Evolutionary conservation across 2,329 filamentous ascomycete species (phyloP).

Genomic region (Monilinia vaccinii-corymbosi): DNA sequence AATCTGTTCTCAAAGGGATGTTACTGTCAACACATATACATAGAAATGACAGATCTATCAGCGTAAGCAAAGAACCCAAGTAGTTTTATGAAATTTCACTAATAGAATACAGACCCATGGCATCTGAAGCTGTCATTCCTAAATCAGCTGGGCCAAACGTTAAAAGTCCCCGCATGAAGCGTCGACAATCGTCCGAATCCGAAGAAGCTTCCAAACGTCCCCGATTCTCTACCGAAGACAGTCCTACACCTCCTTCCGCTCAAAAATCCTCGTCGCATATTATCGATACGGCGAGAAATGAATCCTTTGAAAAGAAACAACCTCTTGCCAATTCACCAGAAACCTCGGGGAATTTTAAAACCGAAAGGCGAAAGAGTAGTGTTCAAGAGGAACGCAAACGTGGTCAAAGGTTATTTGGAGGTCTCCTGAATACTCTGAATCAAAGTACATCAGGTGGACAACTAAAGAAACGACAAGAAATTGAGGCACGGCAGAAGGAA

Average conservation of each 20-base stretch:
- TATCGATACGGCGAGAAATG: conserved; percentile 10
- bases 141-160: conserved; percentile 13
- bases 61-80: neutral
- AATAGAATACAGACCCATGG: conserved; percentile 24
- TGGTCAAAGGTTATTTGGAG: conserved; percentile 78
- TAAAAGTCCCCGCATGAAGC: conserved; percentile 23
- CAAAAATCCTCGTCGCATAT: conserved; percentile 23
- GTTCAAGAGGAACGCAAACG: conserved; percentile 73
- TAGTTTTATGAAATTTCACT: neutral
- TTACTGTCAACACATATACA: neutral
- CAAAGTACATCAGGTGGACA: conserved; percentile 55
- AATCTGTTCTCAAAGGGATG: conserved; percentile 1
- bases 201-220: conserved; percentile 44
- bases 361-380: conserved; percentile 34
- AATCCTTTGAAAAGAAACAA: conserved; percentile 4
- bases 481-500: conserved; percentile 73
- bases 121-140: conserved; percentile 31
- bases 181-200: conserved; percentile 44
- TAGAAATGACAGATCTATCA: conserved; percentile 2
- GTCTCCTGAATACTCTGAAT: conserved; percentile 51
- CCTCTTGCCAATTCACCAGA: neutral
- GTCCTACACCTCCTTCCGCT: conserved; percentile 20
- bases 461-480: conserved; percentile 66
- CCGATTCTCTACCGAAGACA: conserved; percentile 33
- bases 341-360: conserved; percentile 10